phyloP scores from a whole-genome alignment of 768 basidiomycete genomes.

The Lentinula boryana region DNA sequence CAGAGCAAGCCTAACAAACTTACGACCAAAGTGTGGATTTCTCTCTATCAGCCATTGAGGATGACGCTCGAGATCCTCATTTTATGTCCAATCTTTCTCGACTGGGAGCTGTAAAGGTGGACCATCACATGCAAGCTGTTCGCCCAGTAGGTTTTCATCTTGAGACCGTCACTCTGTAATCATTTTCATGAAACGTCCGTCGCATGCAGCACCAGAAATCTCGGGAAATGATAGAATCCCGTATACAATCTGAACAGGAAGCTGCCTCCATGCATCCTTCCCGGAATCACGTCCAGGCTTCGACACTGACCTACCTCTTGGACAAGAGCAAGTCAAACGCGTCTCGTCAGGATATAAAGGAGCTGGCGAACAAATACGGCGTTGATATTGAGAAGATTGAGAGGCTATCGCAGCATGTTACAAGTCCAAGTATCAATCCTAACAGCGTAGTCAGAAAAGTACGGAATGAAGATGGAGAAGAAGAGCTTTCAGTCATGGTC shows the following conservation, averaged over 20 bases:
- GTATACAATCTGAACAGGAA: conserved; percentile 50
- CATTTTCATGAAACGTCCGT: background rate
- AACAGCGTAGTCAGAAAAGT: conserved; percentile 35
- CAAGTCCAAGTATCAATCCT: conserved; percentile 54
- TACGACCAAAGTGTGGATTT: background rate
- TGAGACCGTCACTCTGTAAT: background rate
- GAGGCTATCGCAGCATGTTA: conserved; percentile 50
- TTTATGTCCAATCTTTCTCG: conserved; percentile 58
- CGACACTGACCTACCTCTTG: conserved; percentile 49
- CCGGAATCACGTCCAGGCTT: conserved; percentile 51
- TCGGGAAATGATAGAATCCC: conserved; percentile 45
- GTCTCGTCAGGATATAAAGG: conserved; percentile 34
- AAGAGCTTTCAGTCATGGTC: conserved; percentile 45
- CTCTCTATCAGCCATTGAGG: conserved; percentile 42
- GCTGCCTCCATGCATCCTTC: conserved; percentile 33
- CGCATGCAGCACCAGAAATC: conserved; percentile 17
- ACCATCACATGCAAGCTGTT: conserved; percentile 52
- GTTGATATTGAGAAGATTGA: conserved; percentile 50
- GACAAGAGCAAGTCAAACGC: conserved; percentile 52
- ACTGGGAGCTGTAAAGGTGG: conserved; percentile 66
- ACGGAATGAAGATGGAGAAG: conserved; percentile 49
- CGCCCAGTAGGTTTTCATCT: conserved; percentile 30
- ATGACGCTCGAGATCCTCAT: conserved; percentile 67
- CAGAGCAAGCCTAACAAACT: conserved; percentile 32
- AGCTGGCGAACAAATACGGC: conserved; percentile 47